These are phyloP conservation scores for Plasmodium adleri DNA, from an alignment of 169 alveolate species.

Conservation along the genomic window DNA sequence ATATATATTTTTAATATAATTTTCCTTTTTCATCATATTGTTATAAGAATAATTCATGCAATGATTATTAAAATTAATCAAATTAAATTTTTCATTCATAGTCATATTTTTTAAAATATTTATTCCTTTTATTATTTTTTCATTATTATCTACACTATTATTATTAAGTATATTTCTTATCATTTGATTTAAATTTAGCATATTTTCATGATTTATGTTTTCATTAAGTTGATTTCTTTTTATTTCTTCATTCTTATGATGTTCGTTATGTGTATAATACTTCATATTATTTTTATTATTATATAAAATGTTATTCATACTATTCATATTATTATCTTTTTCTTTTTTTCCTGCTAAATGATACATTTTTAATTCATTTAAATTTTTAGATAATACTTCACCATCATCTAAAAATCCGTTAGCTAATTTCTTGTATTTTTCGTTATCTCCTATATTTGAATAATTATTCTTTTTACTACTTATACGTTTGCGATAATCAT, in stretches of 20 bases:
- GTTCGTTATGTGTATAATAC: constrained; percentile 7
- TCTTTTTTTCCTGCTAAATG: not conserved
- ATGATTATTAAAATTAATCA: not conserved
- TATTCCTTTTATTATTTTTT: constrained; percentile 63
- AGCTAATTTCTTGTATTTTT: not conserved
- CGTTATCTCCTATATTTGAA: not conserved
- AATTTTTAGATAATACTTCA: not conserved
- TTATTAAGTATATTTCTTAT: constrained; percentile 51
- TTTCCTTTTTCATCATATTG: constrained; percentile 1
- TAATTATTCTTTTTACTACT: not conserved
- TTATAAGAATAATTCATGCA: constrained; percentile 1
- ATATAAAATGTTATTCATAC: no score
- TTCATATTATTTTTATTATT: not conserved
- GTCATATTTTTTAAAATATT: constrained; percentile 41
- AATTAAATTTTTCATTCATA: constrained; percentile 21
- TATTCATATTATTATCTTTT: not conserved
- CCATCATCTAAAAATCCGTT: not conserved
- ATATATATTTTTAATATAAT: constrained; percentile 12
- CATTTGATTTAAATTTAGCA: constrained; percentile 40
- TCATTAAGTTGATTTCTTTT: constrained; percentile 21
- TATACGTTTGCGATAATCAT: not conserved
- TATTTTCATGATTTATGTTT: constrained; percentile 12
- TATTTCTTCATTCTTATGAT: constrained; percentile 25
- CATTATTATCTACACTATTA: constrained; percentile 28
- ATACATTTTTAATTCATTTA: not conserved